Evolutionary conservation across 169 alveolate species (phyloP), one percentile per base, ranked within the genome.

Genomic region (Plasmodium adleri): DNA sequence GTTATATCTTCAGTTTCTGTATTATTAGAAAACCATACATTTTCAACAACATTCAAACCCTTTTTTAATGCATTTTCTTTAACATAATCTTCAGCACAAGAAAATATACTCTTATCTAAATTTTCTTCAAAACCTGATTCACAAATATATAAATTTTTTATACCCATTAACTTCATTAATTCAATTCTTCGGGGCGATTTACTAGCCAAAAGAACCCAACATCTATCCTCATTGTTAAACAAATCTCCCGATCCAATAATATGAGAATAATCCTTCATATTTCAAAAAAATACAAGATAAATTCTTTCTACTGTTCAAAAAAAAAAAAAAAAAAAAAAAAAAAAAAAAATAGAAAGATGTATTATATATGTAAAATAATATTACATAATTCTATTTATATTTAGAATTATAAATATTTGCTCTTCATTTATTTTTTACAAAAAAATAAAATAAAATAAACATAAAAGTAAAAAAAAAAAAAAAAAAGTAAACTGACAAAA

Each of bases 41-140:
- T 78, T 26, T 92, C 83, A 24, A 94, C 95, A 8, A 92, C 95
- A 22, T 85, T 70, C 12, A 75, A 49, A 10, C 95, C 96, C 49
- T 94, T 94, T n/a, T 83, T 80, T 39, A 85, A 91, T 7, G 96
- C 96, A 32, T 94, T 94, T 24, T 89, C 95, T 3, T 39, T 58
- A 28, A 80, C 92, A 74, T 94, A 94, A 7, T 94, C 95, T 68
- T 92, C 96, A 28, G 88, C 93, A 59, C 43, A 43, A 3, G 90
- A 26, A 90, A 75, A 92, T 13, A 52, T 50, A 8, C 52, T 20
- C 80, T 94, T 94, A 62, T 87, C 92, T 85, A 94, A 74, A 60
- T 92, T 90, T 88, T 94, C 96, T 28, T 92, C 92, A 75, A 94
- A 94, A 43, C 93, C 93, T 7, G 96, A 94, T 17, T 67, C 86